These are phyloP conservation scores for Citrullus mucosospermus DNA, from an alignment of 306 rosid species.

Conservation along the genomic window DNA sequence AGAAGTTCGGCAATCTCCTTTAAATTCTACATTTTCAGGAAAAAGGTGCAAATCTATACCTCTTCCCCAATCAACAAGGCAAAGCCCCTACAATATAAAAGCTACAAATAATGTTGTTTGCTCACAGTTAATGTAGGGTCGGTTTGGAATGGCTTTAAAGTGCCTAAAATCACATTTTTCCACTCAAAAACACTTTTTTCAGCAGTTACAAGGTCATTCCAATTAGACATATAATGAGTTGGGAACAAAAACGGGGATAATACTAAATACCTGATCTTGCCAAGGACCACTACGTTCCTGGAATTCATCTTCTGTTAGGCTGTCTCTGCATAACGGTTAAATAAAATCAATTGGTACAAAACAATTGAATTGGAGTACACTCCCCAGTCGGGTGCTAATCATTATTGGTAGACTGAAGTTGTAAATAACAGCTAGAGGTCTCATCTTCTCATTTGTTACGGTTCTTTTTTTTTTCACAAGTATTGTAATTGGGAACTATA, in stretches of 20 bases:
- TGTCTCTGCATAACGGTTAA: conserved; percentile 34
- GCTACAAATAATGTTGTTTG: conserved; percentile 4
- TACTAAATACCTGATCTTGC: conserved; percentile 60
- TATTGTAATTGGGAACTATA: neutral
- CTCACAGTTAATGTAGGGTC: neutral
- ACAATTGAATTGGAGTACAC: neutral
- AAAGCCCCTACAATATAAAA: conserved; percentile 58
- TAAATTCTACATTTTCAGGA: conserved; percentile 49
- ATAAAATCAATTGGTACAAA: neutral
- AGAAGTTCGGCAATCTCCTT: conserved; percentile 79
- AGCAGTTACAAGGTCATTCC: no score
- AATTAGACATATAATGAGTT: neutral
- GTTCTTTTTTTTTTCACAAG: neutral
- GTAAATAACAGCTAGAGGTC: neutral
- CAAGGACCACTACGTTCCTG: conserved; percentile 55
- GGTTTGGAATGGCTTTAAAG: no score
- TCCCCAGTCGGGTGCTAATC: neutral
- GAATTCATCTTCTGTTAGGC: conserved; percentile 45
- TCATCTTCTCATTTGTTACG: no score
- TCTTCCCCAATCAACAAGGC: conserved; percentile 99
- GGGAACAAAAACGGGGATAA: neutral
- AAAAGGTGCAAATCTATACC: conserved; percentile 77
- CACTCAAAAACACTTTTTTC: no score
- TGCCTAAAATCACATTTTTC: no score
- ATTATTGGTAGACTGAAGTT: neutral